Base-by-base conservation (phyloP, 2,329 filamentous ascomycete genomes). In the Emydomyces testavorans region DNA sequence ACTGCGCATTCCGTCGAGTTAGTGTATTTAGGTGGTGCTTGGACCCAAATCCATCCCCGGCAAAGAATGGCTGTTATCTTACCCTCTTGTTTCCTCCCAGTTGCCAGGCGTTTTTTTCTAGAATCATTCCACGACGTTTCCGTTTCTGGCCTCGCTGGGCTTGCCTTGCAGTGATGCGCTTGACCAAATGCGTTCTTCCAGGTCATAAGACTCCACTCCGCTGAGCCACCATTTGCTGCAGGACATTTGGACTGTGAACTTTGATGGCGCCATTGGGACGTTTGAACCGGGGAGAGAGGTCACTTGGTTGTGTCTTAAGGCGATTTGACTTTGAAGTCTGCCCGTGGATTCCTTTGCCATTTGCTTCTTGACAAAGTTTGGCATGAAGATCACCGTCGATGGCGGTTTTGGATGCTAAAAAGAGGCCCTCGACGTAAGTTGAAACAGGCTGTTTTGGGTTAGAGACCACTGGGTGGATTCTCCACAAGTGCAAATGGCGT, bases 51-150 rank as follows among this genome's bases (percentile, higher is more conserved):
- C 23, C 41, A 35, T n/a, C n/a, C 41, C 41, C 16, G 8, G n/a
- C 4, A 10, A 2, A 16, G 10, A 7, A 21, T 20, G 23, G 21
- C n/a, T 5, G 4, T 6, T 39, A 15, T 26, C 21, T 7, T 15
- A 15, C 23, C 15, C 3, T 37, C 13, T 6, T 39, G 21, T 13
- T 13, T 37, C 6, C 4, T 18, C 34, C 34, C 29, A 31, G 16
- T 35, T 15, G 29, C 47, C 40, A 34, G 32, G 34, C 26, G 3
- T 10, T 18, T 38, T n/a, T n/a, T 52, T 49, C 46, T 28, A 49
- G 47, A 50, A 50, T 23, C n/a, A 43, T 47, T 47, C 44, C 44
- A 46, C 44, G 21, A 15, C 20, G 13, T 36, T 46, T 31, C 48
- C 39, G 28, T 31, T 52, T 48, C 32, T 36, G 34, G 39, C 20